A percentile compares a stretch with the other conserved stretches of the same genome.
Conservation (phyloP, 768 basidiomycete genomes). For the Obba rivulosa region DNA sequence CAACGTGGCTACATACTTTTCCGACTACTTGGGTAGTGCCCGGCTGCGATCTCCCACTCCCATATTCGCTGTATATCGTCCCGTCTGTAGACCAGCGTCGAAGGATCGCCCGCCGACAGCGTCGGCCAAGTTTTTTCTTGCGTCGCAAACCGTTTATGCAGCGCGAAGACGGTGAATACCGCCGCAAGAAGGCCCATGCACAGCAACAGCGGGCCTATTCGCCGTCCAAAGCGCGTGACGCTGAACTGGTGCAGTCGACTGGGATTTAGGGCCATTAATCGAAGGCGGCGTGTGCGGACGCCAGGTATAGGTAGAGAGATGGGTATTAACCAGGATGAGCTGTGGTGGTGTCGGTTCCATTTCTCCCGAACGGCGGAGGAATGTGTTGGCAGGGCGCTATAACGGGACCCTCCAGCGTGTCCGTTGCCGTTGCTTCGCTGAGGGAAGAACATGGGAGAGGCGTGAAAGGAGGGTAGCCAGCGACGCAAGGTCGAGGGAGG, state of each 20-base stretch:
- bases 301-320: conserved; percentile 59
- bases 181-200: conserved; percentile 40
- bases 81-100: conserved; percentile 69
- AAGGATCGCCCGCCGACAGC: conserved; percentile 44
- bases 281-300: conserved; percentile 47
- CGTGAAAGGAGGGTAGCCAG: conserved; percentile 13
- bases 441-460: conserved; percentile 44
- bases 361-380: conserved; percentile 67
- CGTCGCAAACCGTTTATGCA: conserved; percentile 56
- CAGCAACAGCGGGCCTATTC: conserved; percentile 50
- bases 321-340: conserved; percentile 52
- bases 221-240: conserved; percentile 52
- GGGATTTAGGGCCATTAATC: conserved; percentile 57
- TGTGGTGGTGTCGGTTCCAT: conserved; percentile 40
- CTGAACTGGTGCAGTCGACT: conserved; percentile 52
- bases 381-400: conserved; percentile 41
- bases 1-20: conserved; percentile 48
- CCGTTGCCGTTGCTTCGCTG: conserved; percentile 41
- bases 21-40: conserved; percentile 86
- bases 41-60: conserved; percentile 92
- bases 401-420: conserved; percentile 37
- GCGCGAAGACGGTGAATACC: conserved; percentile 53
- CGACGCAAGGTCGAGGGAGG: conserved; percentile 15
- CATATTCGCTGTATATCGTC: conserved; percentile 88
- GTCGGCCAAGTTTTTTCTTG: conserved; percentile 47